Percentiles rank a stretch among this genome's conserved stretches.
Conservation (phyloP, 1,139 yeast genomes). For the Yamadazyma aaseri region DNA sequence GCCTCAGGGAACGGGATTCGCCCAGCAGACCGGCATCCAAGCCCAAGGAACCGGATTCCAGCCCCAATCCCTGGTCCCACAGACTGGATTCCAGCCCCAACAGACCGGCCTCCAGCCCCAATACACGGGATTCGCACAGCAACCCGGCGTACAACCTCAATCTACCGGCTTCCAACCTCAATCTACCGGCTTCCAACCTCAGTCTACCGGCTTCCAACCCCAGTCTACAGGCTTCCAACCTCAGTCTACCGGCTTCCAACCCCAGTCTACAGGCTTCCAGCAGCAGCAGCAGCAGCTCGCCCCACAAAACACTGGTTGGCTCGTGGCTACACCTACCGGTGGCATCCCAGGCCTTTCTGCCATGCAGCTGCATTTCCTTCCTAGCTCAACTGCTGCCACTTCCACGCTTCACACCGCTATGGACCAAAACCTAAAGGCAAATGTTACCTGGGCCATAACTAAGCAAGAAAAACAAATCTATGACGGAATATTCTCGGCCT, state of each 20-base stretch:
- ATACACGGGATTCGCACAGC: constrained; percentile 25
- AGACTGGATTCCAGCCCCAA: constrained; percentile 38
- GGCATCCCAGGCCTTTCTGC: constrained; percentile 76
- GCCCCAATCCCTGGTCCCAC: constrained; percentile 29
- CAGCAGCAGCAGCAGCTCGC: constrained; percentile 14
- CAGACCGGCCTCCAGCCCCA: constrained; percentile 37
- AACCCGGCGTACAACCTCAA: constrained; percentile 7
- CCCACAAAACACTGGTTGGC: constrained; percentile 64
- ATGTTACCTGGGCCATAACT: constrained; percentile 73
- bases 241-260: constrained; percentile 34
- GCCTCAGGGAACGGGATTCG: constrained; percentile 25
- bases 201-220: constrained; percentile 29
- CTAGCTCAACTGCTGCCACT: constrained; percentile 46
- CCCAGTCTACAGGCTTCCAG: constrained; percentile 44
- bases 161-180: constrained; percentile 34
- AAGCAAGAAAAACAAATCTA: constrained; percentile 84
- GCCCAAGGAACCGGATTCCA: constrained; percentile 26
- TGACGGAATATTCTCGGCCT: constrained; percentile 83
- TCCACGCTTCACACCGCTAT: constrained; percentile 48
- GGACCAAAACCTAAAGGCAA: constrained; percentile 52
- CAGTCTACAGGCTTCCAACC: constrained; percentile 30
- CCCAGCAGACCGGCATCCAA: constrained; percentile 26
- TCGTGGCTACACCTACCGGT: constrained; percentile 68
- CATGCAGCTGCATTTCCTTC: constrained; percentile 76
- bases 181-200: constrained; percentile 38